Percentiles rank a stretch among this genome's conserved stretches.
phyloP scores from a whole-genome alignment of 176 grass and related monocot species.

The Lolium rigidum region DNA sequence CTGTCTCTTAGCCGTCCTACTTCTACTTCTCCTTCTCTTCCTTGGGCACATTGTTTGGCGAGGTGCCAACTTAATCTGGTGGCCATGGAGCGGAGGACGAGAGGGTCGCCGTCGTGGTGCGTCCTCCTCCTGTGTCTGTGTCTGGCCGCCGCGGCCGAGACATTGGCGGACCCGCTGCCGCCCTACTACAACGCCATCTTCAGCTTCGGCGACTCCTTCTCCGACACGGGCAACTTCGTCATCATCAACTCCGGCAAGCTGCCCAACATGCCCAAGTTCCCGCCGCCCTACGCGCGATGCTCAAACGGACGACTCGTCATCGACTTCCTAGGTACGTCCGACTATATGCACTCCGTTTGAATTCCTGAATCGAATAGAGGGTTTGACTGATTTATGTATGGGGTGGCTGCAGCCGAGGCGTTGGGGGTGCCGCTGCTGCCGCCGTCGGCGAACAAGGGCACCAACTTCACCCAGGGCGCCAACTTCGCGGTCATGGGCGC shows the following conservation, averaged over 20 bases:
- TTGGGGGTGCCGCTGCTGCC: conserved; percentile 63
- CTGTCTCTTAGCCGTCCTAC: background rate
- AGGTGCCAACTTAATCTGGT: background rate
- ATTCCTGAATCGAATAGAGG: background rate
- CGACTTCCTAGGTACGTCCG: conserved; percentile 75
- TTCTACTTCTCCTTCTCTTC: background rate
- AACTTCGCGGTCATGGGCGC: conserved; percentile 89
- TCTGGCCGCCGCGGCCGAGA: background rate
- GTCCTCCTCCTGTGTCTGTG: background rate
- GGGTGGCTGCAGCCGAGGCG: conserved; percentile 60
- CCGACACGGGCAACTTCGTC: conserved; percentile 84
- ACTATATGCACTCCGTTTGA: no score
- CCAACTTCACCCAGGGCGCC: conserved; percentile 81
- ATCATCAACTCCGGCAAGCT: conserved; percentile 75
- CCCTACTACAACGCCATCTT: conserved; percentile 81
- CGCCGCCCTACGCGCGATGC: conserved; percentile 74
- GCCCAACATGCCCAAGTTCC: conserved; percentile 70
- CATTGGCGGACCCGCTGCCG: conserved; percentile 27
- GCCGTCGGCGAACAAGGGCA: conserved; percentile 57
- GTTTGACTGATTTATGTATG: background rate
- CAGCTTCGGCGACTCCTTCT: conserved; percentile 91
- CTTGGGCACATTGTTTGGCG: background rate
- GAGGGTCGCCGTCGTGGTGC: background rate
- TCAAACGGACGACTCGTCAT: conserved; percentile 83
- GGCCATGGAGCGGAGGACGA: conserved; percentile 12